phyloP scores from a whole-genome alignment of 148 eudicot genomes.

The Camellia sinensis region DNA sequence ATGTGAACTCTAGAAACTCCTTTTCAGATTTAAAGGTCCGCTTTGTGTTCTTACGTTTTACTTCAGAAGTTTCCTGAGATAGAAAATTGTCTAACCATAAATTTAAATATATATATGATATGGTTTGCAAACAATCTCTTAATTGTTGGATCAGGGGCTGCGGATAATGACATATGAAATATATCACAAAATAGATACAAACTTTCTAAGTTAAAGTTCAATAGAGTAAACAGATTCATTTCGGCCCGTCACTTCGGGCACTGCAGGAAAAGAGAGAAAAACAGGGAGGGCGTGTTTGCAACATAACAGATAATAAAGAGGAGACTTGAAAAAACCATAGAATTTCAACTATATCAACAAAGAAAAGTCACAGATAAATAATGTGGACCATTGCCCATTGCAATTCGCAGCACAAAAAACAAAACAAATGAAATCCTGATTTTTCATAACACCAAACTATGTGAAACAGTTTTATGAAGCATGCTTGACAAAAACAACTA shows the following conservation, averaged over 20 bases:
- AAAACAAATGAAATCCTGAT: background rate
- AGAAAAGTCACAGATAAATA: background rate
- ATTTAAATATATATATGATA: background rate
- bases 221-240: background rate
- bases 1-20: constrained; percentile 87
- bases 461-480: background rate
- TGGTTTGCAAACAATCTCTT: background rate
- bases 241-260: background rate
- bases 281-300: background rate
- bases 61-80: constrained; percentile 68
- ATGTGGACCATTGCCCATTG: background rate
- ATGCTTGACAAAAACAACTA: background rate
- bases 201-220: background rate
- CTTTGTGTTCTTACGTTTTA: constrained; percentile 74
- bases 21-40: constrained; percentile 81
- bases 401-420: background rate
- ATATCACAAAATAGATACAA: background rate
- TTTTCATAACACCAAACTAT: background rate
- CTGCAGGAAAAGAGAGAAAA: no score
- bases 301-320: background rate
- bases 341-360: background rate
- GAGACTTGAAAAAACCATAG: background rate
- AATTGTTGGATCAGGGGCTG: background rate
- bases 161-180: constrained; percentile 2
- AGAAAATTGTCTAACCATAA: background rate